Conservation (phyloP, 164 flowering plant species). For the Litsea cubeba region DNA sequence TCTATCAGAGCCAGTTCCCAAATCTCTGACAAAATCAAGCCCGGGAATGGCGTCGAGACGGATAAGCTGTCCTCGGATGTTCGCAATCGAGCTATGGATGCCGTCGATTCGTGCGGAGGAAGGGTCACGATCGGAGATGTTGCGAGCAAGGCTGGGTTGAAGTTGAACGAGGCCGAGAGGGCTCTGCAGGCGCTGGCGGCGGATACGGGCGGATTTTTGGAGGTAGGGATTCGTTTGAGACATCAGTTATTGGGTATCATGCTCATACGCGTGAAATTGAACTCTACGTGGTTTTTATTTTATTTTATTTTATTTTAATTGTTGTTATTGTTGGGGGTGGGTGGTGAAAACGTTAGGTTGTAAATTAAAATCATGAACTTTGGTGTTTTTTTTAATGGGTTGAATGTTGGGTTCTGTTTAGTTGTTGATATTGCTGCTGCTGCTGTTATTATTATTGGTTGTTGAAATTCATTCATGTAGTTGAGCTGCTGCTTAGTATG, state of each 20-base stretch:
- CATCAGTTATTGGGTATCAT: not conserved
- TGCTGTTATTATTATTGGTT: too few species aligned
- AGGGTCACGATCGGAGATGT: constrained; percentile 93
- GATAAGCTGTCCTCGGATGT: constrained; percentile 68
- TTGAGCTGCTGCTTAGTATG: too few species aligned
- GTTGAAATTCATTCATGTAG: too few species aligned
- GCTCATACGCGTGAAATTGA: too few species aligned
- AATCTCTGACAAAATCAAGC: constrained; percentile 31
- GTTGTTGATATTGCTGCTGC: too few species aligned
- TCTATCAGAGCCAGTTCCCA: constrained; percentile 38
- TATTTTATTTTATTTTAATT: too few species aligned
- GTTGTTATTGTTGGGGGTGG: not conserved
- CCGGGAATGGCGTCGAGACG: constrained; percentile 64
- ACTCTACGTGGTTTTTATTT: too few species aligned
- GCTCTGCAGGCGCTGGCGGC: constrained; percentile 95
- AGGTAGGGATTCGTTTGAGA: constrained; percentile 39
- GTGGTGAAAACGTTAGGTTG: not conserved
- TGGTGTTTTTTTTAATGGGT: not conserved
- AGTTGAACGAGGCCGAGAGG: constrained; percentile 66
- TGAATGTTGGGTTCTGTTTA: not conserved
- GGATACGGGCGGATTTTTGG: constrained; percentile 83
- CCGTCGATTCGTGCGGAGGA: constrained; percentile 73
- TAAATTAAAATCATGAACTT: not conserved
- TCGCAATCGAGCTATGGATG: constrained; percentile 76
- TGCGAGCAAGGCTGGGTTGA: constrained; percentile 71